Evolutionary conservation across 108 stramenopile species (phyloP), one percentile per base, ranked within the genome.

Genomic region (Nitzschia sp.): DNA sequence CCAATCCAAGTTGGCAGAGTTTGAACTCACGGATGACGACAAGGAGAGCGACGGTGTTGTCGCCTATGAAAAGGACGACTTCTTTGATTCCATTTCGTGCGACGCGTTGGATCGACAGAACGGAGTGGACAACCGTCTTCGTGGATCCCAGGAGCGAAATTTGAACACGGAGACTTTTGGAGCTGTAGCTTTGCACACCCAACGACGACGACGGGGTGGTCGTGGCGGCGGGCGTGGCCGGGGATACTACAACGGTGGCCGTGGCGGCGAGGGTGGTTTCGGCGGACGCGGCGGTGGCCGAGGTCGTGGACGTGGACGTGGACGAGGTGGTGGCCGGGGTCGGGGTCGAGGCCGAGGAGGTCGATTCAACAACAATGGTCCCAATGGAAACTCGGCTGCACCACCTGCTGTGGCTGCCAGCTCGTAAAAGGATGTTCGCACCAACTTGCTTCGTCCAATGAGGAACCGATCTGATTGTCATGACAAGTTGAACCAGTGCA

Each of bases 131-230:
- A 88, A 94, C 71, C 80, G 92, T 41, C 70, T 94, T 38, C 80
- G 90, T 39, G 90, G 90, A 0, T 75, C 80, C 7, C 65, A 71
- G 12, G 92, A 94, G 58, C 80, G 89, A 51, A 81, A 72, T 53
- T 63, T 94, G 61, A 94, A 94, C 71, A 80, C 89, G 25, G 92
- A 94, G 71, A 90, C 92, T 10, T 94, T 94, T 80, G 92, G 92
- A 25, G 92, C 92, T 0, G 85, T 86, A 0, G 86, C 87, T 41
- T 70, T 94, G 46, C 66, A 84, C 56, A 59, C 82, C 3, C 70
- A 78, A 19, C 57, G 81, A 51, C 70, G 83, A 62, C 57, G 85
- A n/a, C 57, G 89, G 24, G 51, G 81, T 46, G 78, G 86, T 26
- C 48, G 85, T 14, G 81, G 77, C 12, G 51, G 83, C 50, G 75